Percentiles rank a stretch among this genome's conserved stretches.
Conservation (phyloP, 2,329 filamentous ascomycete species). For the Diaporthe eres region DNA sequence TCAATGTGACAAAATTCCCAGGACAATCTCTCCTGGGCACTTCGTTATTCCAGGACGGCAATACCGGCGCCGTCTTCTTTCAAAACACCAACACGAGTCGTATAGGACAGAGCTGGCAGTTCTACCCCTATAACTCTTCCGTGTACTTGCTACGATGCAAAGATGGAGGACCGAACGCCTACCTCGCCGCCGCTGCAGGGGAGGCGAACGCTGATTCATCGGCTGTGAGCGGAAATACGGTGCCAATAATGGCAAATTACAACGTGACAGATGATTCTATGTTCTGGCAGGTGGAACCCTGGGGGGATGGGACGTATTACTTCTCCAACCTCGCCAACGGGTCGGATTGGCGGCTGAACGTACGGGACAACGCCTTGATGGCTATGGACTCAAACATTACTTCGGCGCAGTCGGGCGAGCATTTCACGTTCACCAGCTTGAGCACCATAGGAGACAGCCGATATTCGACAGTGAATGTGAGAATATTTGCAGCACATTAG, state of each 20-base stretch:
- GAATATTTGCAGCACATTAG: too few relatives aligned
- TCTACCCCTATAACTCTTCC: slow-evolving; percentile 34
- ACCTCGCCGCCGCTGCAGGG: not conserved
- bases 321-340: slow-evolving; percentile 34
- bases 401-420: slow-evolving; percentile 15
- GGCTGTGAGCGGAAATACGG: slow-evolving; percentile 24
- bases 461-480: slow-evolving; percentile 24
- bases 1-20: slow-evolving; percentile 20
- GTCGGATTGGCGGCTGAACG: slow-evolving; percentile 25
- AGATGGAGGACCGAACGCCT: slow-evolving; percentile 26
- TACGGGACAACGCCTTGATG: not conserved
- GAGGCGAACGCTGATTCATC: not conserved
- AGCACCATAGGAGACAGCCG: slow-evolving; percentile 16
- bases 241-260: not conserved
- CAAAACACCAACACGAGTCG: slow-evolving; percentile 26
- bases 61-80: slow-evolving; percentile 28
- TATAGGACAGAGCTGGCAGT: slow-evolving; percentile 30
- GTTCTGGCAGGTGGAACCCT: slow-evolving; percentile 35
- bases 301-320: slow-evolving; percentile 31
- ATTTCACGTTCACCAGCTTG: slow-evolving; percentile 31
- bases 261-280: slow-evolving; percentile 34
- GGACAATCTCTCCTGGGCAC: slow-evolving; percentile 15
- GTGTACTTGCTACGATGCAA: slow-evolving; percentile 33
- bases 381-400: slow-evolving; percentile 31
- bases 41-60: not conserved